These are phyloP conservation scores for Claviceps pusilla DNA, from an alignment of 2,329 filamentous ascomycete genomes.

Conservation along the genomic window DNA sequence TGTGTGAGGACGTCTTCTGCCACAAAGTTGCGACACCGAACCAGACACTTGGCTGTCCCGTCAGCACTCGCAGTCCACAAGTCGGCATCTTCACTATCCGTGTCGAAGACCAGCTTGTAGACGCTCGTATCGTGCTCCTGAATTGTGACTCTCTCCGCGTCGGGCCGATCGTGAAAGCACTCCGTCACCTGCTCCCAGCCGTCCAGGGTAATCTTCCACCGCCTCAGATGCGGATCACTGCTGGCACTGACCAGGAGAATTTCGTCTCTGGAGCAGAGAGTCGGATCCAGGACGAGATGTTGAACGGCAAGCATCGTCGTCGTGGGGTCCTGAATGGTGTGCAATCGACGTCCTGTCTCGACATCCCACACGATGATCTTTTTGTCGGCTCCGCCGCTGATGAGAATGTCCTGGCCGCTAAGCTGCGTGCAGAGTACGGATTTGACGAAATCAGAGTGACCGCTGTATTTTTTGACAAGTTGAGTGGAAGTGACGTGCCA, in stretches of 20 bases:
- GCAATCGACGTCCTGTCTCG: slow-evolving; percentile 49
- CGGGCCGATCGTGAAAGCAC: slow-evolving; percentile 25
- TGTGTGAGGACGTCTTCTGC: slow-evolving; percentile 61
- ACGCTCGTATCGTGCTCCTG: slow-evolving; percentile 81
- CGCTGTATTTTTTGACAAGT: slow-evolving; percentile 46
- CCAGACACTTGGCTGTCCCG: slow-evolving; percentile 69
- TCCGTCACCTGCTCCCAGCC: slow-evolving; percentile 40
- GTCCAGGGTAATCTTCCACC: slow-evolving; percentile 49
- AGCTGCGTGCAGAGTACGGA: slow-evolving; percentile 50
- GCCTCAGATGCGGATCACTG: slow-evolving; percentile 64
- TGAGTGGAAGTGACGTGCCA: slow-evolving; percentile 52
- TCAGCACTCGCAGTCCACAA: slow-evolving; percentile 91
- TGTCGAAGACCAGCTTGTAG: slow-evolving; percentile 63
- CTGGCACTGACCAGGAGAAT: slow-evolving; percentile 62
- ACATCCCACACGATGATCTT: slow-evolving; percentile 77
- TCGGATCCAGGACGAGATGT: slow-evolving; percentile 60
- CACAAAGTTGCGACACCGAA: slow-evolving; percentile 52
- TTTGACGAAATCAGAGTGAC: slow-evolving; percentile 88
- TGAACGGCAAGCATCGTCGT: slow-evolving; percentile 63
- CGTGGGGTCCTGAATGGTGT: slow-evolving; percentile 62
- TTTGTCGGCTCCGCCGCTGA: slow-evolving; percentile 65
- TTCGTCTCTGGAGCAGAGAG: slow-evolving; percentile 33
- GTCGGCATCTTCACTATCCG: slow-evolving; percentile 46
- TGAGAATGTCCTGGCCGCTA: slow-evolving; percentile 44
- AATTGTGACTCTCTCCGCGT: slow-evolving; percentile 37